A percentile compares a stretch with the other conserved stretches of the same genome.
Evolutionary conservation across 2,329 filamentous ascomycete species (phyloP).

Genomic region (Fusarium transvaalense): DNA sequence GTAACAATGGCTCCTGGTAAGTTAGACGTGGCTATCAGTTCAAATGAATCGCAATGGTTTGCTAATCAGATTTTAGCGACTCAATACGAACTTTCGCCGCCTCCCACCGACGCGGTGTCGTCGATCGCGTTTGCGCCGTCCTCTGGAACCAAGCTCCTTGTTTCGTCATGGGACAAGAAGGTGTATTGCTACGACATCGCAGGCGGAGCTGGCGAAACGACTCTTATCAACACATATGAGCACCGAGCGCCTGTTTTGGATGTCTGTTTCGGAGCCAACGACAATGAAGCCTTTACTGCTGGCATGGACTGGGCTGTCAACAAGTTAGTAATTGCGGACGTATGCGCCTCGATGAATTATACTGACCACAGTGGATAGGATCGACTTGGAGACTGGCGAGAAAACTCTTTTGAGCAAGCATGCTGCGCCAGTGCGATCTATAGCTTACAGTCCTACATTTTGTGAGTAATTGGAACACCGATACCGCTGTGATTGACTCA

Average conservation of each 20-base stretch:
- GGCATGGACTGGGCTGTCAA: conserved; percentile 90
- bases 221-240: conserved; percentile 78
- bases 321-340: conserved; percentile 61
- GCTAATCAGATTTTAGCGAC: conserved; percentile 61
- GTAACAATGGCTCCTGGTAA: conserved; percentile 59
- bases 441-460: conserved; percentile 83
- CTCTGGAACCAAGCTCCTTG: conserved; percentile 81
- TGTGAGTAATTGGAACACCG: conserved; percentile 57
- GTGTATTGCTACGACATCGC: conserved; percentile 88
- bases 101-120: conserved; percentile 89
- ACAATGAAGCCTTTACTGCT: conserved; percentile 86
- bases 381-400: conserved; percentile 79
- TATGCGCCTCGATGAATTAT: conserved; percentile 7
- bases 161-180: conserved; percentile 93
- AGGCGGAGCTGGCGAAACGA: conserved; percentile 65
- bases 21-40: conserved; percentile 18
- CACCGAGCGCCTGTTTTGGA: conserved; percentile 89
- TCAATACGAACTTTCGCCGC: conserved; percentile 85
- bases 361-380: conserved; percentile 50
- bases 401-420: conserved; percentile 84
- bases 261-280: conserved; percentile 87
- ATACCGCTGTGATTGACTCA: not conserved
- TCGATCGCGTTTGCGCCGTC: conserved; percentile 85
- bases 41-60: not conserved
- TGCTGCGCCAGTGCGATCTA: conserved; percentile 80